phyloP scores from a whole-genome alignment of 176 grass and related monocot genomes.

The Eragrostis curvula region DNA sequence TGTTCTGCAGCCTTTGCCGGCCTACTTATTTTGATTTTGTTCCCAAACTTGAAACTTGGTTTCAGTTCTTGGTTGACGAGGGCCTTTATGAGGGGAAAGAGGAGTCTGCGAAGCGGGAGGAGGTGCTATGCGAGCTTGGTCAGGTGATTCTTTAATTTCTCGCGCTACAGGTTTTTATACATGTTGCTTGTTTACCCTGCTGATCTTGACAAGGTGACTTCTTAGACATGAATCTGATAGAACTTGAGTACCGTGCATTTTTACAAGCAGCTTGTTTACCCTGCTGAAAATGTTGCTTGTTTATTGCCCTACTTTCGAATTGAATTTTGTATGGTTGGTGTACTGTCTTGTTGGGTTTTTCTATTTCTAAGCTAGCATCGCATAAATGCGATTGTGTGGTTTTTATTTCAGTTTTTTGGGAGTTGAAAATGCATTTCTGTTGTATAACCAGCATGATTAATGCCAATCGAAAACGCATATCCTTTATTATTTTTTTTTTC shows the following conservation, averaged over 20 bases:
- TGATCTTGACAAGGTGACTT: not conserved
- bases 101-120: conserved; percentile 72
- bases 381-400: not conserved
- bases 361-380: not conserved
- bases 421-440: too few relatives aligned
- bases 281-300: not conserved
- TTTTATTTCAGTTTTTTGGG: too few relatives aligned
- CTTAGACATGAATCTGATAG: not conserved
- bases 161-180: not conserved
- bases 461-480: not conserved
- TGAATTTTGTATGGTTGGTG: not conserved
- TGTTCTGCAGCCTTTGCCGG: not conserved
- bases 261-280: not conserved
- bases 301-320: not conserved
- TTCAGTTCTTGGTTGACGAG: conserved; percentile 72
- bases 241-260: not conserved
- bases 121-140: conserved; percentile 79
- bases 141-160: conserved; percentile 39
- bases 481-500: not conserved
- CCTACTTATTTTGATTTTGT: not conserved
- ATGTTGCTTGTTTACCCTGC: not conserved
- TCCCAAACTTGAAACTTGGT: not conserved
- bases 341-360: not conserved
- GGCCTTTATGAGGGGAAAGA: conserved; percentile 76
- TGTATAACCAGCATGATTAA: not conserved